Evolutionary conservation across 257 asterid genomes (phyloP).

Genomic region (Orobanche coerulescens): DNA sequence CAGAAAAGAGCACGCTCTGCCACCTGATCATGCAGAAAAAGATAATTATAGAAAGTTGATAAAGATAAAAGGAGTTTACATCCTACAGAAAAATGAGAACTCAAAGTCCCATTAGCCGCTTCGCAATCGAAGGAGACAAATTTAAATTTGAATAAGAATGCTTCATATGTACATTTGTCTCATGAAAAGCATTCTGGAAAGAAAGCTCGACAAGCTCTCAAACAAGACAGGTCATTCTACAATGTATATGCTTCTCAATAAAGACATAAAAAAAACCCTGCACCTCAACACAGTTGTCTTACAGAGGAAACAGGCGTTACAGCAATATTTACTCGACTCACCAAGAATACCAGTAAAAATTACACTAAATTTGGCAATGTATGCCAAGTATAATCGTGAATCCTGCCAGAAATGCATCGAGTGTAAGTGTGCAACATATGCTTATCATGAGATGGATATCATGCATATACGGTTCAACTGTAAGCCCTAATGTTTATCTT

Average conservation of each 20-base stretch:
- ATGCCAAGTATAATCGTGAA: neutral
- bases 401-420: neutral
- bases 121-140: neutral
- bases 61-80: neutral
- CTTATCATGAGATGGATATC: neutral
- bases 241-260: no score
- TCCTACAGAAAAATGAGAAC: neutral
- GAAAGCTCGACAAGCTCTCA: no score
- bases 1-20: slow-evolving; percentile 88
- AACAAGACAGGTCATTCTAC: no score
- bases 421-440: neutral
- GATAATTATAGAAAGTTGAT: neutral
- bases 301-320: neutral
- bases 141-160: neutral
- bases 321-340: neutral
- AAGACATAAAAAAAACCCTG: neutral
- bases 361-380: neutral
- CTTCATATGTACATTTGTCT: neutral
- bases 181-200: neutral
- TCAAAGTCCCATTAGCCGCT: neutral
- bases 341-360: neutral
- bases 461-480: neutral
- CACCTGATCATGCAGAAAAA: slow-evolving; percentile 46
- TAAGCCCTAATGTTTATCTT: neutral
- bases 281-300: neutral